These are phyloP conservation scores for Gliomastix tumulicola DNA, from an alignment of 2,329 filamentous ascomycete genomes.

Conservation along the genomic window DNA sequence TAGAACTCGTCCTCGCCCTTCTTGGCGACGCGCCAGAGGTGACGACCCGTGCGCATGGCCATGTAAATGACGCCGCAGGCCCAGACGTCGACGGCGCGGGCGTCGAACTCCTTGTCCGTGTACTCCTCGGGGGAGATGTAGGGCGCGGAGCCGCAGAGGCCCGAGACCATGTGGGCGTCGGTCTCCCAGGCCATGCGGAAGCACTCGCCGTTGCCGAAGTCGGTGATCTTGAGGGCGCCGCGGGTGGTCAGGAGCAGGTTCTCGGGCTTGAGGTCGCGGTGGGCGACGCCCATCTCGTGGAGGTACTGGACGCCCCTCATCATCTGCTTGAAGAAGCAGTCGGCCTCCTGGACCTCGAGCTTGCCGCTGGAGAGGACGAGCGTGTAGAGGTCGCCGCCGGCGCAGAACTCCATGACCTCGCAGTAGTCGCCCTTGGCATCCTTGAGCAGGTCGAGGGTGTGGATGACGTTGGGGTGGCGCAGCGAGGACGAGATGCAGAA, in stretches of 20 bases:
- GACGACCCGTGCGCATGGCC: conserved; percentile 95
- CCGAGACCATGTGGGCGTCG: conserved; percentile 95
- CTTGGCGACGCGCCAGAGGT: conserved; percentile 94
- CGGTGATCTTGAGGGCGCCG: conserved; percentile 92
- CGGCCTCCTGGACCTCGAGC: conserved; percentile 84
- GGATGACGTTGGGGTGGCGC: conserved; percentile 95
- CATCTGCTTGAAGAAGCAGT: conserved; percentile 98
- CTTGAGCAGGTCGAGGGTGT: conserved; percentile 90
- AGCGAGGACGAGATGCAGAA: conserved; percentile 98
- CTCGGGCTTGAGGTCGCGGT: conserved; percentile 94
- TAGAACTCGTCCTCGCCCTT: conserved; percentile 98
- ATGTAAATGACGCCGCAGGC: conserved; percentile 99
- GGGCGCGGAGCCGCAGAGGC: conserved; percentile 90
- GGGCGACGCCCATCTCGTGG: conserved; percentile 98
- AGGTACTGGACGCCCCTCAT: conserved; percentile 99
- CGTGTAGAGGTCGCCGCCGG: conserved; percentile 91
- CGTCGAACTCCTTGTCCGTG: conserved; percentile 90
- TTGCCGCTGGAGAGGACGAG: conserved; percentile 86
- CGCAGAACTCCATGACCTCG: conserved; percentile 99
- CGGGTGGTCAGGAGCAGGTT: conserved; percentile 91
- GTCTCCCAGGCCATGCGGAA: conserved; percentile 99
- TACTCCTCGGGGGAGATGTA: conserved; percentile 99
- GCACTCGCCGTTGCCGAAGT: conserved; percentile 98
- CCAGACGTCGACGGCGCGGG: conserved; percentile 96
- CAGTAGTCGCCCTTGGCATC: conserved; percentile 97